Percentiles rank a stretch among this genome's conserved stretches.
phyloP scores from a whole-genome alignment of 768 basidiomycete genomes.

The Tylopilus vinaceipallidus region DNA sequence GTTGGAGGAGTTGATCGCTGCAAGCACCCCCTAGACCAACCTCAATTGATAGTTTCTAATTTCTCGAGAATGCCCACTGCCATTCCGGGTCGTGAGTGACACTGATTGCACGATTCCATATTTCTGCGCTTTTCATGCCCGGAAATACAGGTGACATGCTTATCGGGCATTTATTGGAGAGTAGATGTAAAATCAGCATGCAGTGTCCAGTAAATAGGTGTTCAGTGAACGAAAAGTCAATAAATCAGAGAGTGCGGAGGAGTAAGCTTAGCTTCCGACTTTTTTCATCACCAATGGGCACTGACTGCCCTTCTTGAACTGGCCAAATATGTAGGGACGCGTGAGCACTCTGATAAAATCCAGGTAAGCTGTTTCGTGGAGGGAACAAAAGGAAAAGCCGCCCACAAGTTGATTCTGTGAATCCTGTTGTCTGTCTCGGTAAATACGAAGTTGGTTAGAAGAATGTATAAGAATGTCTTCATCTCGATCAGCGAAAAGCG shows the following conservation, averaged over 20 bases:
- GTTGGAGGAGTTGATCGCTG: background rate
- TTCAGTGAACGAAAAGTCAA: background rate
- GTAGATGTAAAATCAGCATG: background rate
- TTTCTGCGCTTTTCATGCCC: no score
- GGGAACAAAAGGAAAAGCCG: background rate
- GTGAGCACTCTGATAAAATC: constrained; percentile 51
- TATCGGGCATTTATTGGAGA: no score
- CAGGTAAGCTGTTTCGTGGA: background rate
- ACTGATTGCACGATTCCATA: no score
- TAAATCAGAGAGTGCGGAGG: background rate
- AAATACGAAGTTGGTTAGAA: constrained; percentile 68
- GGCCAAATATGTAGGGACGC: constrained; percentile 56
- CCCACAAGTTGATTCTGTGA: constrained; percentile 62
- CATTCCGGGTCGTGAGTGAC: no score
- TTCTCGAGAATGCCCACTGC: background rate
- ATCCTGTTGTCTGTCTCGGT: constrained; percentile 50
- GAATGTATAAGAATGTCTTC: constrained; percentile 69
- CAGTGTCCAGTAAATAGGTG: background rate
- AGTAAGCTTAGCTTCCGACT: constrained; percentile 13
- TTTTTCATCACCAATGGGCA: constrained; percentile 55
- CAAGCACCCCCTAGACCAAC: background rate
- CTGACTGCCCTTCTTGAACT: constrained; percentile 57
- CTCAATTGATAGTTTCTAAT: background rate
- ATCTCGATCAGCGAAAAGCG: constrained; percentile 84
- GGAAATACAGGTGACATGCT: no score